Percentiles rank a stretch among this genome's conserved stretches.
Conservation (phyloP, 164 flowering plant genomes). For the Nelumbo lutea region DNA sequence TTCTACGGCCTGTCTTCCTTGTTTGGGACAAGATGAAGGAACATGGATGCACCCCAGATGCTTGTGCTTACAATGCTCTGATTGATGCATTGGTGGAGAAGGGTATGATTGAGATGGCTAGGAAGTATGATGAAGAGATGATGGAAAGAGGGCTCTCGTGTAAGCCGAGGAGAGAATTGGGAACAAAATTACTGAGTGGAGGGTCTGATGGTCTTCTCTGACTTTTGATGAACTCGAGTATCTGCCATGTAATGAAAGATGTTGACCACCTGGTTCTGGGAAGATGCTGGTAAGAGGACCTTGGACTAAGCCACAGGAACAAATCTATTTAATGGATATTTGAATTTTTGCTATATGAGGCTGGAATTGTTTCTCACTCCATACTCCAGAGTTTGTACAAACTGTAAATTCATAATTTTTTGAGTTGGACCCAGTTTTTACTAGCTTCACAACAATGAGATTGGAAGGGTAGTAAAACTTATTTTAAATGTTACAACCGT, state of each 20-base stretch:
- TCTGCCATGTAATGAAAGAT: background rate
- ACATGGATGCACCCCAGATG: conserved; percentile 70
- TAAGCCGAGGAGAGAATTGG: conserved; percentile 64
- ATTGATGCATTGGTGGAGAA: conserved; percentile 85
- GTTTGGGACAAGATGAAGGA: conserved; percentile 85
- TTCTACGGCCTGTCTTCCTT: conserved; percentile 67
- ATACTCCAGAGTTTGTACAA: no score
- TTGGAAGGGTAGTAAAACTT: no score
- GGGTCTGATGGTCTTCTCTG: conserved; percentile 14
- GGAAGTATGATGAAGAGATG: conserved; percentile 83
- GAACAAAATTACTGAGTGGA: conserved; percentile 23
- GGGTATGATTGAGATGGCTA: conserved; percentile 80
- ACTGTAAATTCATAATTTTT: no score
- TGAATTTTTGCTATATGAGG: no score
- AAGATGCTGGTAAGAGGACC: no score
- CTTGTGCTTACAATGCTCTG: conserved; percentile 72
- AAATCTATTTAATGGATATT: no score
- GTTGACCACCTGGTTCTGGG: no score
- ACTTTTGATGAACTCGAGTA: background rate
- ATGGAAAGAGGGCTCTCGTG: conserved; percentile 66
- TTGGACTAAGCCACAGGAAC: no score
- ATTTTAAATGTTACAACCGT: no score
- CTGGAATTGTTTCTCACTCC: no score
- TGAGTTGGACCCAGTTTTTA: no score
- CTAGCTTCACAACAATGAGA: no score